Evolutionary conservation across 148 eudicot species (phyloP).

Genomic region (Nepenthes mirabilis): DNA sequence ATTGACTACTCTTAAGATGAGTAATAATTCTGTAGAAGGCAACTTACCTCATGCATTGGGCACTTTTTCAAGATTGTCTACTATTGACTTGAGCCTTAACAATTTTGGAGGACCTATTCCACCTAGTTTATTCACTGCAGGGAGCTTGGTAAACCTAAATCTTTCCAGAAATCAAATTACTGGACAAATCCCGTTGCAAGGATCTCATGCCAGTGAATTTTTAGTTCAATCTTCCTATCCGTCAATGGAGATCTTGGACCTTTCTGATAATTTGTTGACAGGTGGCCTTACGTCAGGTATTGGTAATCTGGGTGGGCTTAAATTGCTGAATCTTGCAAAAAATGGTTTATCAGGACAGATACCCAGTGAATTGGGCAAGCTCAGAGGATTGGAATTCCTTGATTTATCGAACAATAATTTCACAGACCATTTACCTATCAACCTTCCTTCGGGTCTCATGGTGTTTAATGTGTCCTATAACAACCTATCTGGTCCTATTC

Average conservation of each 20-base stretch:
- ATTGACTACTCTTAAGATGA: constrained; percentile 42
- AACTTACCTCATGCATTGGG: constrained; percentile 38
- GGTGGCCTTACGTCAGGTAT: constrained; percentile 49
- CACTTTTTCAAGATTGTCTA: constrained; percentile 30
- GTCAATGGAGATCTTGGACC: constrained; percentile 68
- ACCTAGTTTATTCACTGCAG: constrained; percentile 38
- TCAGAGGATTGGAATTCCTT: constrained; percentile 48
- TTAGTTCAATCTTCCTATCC: constrained; percentile 50
- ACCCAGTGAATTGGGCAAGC: constrained; percentile 51
- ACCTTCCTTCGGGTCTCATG: constrained; percentile 51
- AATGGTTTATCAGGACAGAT: constrained; percentile 62
- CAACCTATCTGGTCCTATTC: constrained; percentile 52
- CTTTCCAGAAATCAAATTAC: constrained; percentile 63
- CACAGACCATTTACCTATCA: constrained; percentile 53
- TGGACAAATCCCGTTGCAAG: constrained; percentile 57
- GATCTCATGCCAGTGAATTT: constrained; percentile 37
- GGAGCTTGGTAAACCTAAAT: constrained; percentile 52
- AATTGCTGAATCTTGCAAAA: constrained; percentile 53
- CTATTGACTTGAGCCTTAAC: constrained; percentile 69
- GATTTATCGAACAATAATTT: constrained; percentile 72
- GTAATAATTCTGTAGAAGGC: constrained; percentile 64
- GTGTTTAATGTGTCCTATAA: constrained; percentile 57
- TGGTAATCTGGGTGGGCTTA: constrained; percentile 52
- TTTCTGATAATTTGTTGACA: constrained; percentile 55
- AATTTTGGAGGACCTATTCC: constrained; percentile 70